phyloP scores from a whole-genome alignment of 352 stramenopile species.

The Globisporangium uncinulatum region DNA sequence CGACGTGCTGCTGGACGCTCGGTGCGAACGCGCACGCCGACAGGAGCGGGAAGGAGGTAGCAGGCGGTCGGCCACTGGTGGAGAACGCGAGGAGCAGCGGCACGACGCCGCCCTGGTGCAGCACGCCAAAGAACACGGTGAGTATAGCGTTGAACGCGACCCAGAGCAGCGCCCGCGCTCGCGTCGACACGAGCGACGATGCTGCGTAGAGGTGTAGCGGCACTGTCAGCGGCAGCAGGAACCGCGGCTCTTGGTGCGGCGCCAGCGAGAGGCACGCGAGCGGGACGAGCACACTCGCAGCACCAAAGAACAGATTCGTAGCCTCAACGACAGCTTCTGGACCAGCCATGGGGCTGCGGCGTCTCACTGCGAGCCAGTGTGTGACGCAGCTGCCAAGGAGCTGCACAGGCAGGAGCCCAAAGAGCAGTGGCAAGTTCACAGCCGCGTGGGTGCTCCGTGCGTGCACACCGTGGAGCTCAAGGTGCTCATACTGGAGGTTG shows the following conservation, averaged over 20 bases:
- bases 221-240: slow-evolving; percentile 83
- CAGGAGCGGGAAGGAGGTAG: neutral
- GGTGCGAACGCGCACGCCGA: slow-evolving; percentile 27
- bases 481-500: slow-evolving; percentile 88
- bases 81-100: slow-evolving; percentile 50
- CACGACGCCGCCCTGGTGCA: slow-evolving; percentile 69
- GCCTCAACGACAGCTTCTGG: neutral
- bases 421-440: slow-evolving; percentile 93
- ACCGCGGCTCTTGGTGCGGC: slow-evolving; percentile 93
- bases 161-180: slow-evolving; percentile 25
- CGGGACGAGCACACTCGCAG: slow-evolving; percentile 52
- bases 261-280: slow-evolving; percentile 83
- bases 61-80: slow-evolving; percentile 2
- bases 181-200: neutral
- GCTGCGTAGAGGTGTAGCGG: slow-evolving; percentile 71
- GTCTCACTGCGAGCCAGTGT: neutral
- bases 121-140: slow-evolving; percentile 54
- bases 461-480: slow-evolving; percentile 90
- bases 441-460: slow-evolving; percentile 77
- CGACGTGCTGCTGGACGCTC: slow-evolving; percentile 7
- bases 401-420: slow-evolving; percentile 76
- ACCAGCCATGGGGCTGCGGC: neutral
- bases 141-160: slow-evolving; percentile 46
- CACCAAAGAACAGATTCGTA: slow-evolving; percentile 18
- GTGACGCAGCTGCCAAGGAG: slow-evolving; percentile 25